Conservation (phyloP, 1,139 yeast genomes). For the Suhomyces chickasaworum region DNA sequence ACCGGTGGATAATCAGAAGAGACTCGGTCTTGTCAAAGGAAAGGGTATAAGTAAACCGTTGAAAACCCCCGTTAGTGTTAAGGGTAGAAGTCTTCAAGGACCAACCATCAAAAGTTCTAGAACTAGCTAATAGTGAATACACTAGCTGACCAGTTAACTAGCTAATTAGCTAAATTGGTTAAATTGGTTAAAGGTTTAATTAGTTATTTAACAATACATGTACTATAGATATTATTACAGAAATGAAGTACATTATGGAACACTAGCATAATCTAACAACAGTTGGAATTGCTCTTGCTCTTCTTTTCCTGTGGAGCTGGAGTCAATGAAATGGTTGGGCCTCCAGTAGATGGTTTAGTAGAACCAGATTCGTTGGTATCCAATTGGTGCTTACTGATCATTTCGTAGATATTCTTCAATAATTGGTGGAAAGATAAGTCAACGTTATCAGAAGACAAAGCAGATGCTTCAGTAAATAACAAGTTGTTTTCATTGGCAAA, state of each 20-base stretch:
- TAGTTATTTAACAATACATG: conserved; percentile 5
- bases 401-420: conserved; percentile 88
- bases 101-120: conserved; percentile 15
- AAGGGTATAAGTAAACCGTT: conserved; percentile 48
- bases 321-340: conserved; percentile 90
- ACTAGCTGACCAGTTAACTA: no score
- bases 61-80: conserved; percentile 25
- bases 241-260: conserved; percentile 4
- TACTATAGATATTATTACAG: conserved; percentile 4
- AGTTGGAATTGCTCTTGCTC: conserved; percentile 61
- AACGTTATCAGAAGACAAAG: conserved; percentile 91
- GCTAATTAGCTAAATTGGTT: no score
- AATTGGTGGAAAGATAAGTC: conserved; percentile 93
- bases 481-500: conserved; percentile 93
- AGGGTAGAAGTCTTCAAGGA: conserved; percentile 16
- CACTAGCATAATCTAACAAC: conserved; percentile 48
- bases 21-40: conserved; percentile 48
- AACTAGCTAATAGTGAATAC: no score
- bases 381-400: conserved; percentile 84
- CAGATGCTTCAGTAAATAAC: conserved; percentile 96
- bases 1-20: conserved; percentile 45
- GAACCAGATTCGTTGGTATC: conserved; percentile 63
- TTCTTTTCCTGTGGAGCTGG: conserved; percentile 87
- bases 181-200: no score
- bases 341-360: conserved; percentile 56